Evolutionary conservation across 371 early-diverging fungal genomes (phyloP).

Genomic region (Mortierella sp.): DNA sequence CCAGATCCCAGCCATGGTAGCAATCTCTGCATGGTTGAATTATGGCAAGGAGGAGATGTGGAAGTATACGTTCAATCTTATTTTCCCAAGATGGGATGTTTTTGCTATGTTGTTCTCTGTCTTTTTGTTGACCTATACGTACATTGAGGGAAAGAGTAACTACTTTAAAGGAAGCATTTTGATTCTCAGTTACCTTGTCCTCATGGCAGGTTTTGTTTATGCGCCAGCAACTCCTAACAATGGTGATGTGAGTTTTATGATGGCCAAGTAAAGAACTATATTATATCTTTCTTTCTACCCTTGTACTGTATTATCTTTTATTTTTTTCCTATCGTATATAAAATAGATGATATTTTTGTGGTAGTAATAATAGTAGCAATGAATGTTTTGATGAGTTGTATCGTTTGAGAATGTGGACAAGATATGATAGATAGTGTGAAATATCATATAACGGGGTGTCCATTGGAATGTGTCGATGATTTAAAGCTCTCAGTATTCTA

Average conservation of each 20-base stretch:
- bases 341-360: too few species aligned
- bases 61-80: conserved; percentile 73
- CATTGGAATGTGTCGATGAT: too few species aligned
- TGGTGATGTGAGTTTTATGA: conserved; percentile 28
- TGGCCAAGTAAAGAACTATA: background rate
- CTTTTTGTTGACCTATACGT: conserved; percentile 88
- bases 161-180: conserved; percentile 97
- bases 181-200: conserved; percentile 83
- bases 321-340: too few species aligned
- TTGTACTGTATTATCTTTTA: background rate
- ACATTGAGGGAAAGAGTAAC: conserved; percentile 94
- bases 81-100: conserved; percentile 96
- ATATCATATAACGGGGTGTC: too few species aligned
- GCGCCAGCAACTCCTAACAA: conserved; percentile 65
- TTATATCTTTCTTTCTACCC: background rate
- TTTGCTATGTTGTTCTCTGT: conserved; percentile 89
- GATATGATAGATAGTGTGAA: too few species aligned
- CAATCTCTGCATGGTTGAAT: conserved; percentile 82
- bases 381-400: too few species aligned
- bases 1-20: conserved; percentile 94
- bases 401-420: too few species aligned
- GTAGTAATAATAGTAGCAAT: too few species aligned
- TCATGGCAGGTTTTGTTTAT: conserved; percentile 85
- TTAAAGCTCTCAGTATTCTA: too few species aligned
- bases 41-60: conserved; percentile 55